phyloP scores from a whole-genome alignment of 345 rosid genomes.

The Balakata baccata region DNA sequence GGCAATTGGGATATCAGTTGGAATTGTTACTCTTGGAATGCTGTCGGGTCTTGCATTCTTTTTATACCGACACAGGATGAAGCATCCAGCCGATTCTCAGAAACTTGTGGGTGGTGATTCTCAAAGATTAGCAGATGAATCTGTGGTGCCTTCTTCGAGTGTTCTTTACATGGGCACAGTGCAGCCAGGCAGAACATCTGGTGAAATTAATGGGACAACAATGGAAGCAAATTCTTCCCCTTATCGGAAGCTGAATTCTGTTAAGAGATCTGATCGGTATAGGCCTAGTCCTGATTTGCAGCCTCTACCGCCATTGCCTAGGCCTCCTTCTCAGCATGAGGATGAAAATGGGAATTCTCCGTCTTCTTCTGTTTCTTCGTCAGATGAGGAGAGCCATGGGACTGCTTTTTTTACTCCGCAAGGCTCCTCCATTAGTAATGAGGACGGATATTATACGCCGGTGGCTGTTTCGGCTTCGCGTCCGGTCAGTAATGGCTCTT shows the following conservation, averaged over 20 bases:
- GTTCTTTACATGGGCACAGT: constrained; percentile 88
- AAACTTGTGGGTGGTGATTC: constrained; percentile 68
- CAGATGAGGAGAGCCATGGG: constrained; percentile 59
- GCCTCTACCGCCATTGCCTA: constrained; percentile 76
- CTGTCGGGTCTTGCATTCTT: constrained; percentile 84
- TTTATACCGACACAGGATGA: constrained; percentile 64
- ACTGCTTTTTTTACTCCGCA: constrained; percentile 76
- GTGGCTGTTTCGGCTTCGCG: constrained; percentile 27
- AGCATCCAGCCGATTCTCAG: constrained; percentile 56
- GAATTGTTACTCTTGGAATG: constrained; percentile 93
- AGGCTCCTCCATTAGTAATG: constrained; percentile 63
- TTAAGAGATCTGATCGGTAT: constrained; percentile 77
- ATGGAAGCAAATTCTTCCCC: constrained; percentile 52
- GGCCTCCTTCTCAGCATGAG: constrained; percentile 33
- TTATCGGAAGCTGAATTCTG: constrained; percentile 62
- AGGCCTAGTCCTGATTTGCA: constrained; percentile 95
- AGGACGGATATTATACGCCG: constrained; percentile 62
- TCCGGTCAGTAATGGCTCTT: constrained; percentile 14
- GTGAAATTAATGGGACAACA: constrained; percentile 33
- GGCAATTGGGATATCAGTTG: constrained; percentile 83
- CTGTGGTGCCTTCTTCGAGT: constrained; percentile 58
- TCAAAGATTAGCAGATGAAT: constrained; percentile 47
- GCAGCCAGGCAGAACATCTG: constrained; percentile 57
- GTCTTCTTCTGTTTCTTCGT: constrained; percentile 45
- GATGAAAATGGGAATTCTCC: constrained; percentile 41